phyloP scores from a whole-genome alignment of 2,329 filamentous ascomycete genomes.

The Ustulina deusta region DNA sequence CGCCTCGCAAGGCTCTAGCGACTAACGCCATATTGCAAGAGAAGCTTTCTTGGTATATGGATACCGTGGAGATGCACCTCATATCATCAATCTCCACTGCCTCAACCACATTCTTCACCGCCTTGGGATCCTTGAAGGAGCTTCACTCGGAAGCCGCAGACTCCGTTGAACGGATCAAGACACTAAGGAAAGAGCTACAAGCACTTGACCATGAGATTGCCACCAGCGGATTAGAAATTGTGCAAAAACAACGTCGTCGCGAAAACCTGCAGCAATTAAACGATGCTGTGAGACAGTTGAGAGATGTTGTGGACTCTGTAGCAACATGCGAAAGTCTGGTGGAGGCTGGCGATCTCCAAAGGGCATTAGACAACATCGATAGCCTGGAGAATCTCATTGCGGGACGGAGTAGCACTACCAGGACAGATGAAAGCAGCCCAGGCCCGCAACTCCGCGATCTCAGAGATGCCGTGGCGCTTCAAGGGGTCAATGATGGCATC shows the following conservation, averaged over 20 bases:
- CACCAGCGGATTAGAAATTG: conserved; percentile 83
- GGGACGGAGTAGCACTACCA: conserved; percentile 67
- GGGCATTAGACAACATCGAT: conserved; percentile 82
- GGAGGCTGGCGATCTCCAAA: conserved; percentile 84
- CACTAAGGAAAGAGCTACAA: conserved; percentile 80
- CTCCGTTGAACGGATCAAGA: conserved; percentile 88
- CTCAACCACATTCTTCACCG: conserved; percentile 95
- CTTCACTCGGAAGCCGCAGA: conserved; percentile 92
- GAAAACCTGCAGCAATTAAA: conserved; percentile 88
- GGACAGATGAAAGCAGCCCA: conserved; percentile 46
- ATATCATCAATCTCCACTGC: conserved; percentile 97
- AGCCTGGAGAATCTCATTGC: conserved; percentile 82
- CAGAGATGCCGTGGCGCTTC: conserved; percentile 79
- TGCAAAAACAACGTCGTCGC: conserved; percentile 82
- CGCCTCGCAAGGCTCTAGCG: conserved; percentile 85
- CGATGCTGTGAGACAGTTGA: conserved; percentile 85
- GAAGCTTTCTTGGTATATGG: conserved; percentile 99
- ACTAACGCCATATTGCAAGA: conserved; percentile 98
- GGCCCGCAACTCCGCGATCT: conserved; percentile 72
- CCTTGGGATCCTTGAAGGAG: conserved; percentile 88
- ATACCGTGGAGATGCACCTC: conserved; percentile 96
- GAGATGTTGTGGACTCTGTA: conserved; percentile 80
- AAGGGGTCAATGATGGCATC: conserved; percentile 83
- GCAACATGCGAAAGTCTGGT: conserved; percentile 83
- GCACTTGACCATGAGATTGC: conserved; percentile 90